Percentiles rank a stretch among this genome's conserved stretches.
phyloP scores from a whole-genome alignment of 805 yeast species.

The Ogataea methanolica region DNA sequence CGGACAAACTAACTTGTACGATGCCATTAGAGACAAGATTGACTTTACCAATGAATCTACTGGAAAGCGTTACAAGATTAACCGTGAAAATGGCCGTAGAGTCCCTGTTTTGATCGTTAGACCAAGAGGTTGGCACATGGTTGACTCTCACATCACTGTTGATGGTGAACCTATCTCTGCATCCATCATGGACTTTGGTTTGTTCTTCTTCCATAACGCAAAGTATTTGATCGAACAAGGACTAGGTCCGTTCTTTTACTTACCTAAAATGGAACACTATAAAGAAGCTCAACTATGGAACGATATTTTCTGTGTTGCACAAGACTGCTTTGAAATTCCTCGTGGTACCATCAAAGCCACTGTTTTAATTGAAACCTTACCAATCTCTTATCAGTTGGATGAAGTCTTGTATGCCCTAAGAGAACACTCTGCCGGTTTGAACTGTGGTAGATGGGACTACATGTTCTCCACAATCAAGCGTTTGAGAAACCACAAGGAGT shows the following conservation, averaged over 20 bases:
- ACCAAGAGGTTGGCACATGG: conserved; percentile 89
- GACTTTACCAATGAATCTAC: conserved; percentile 37
- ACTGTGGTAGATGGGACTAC: conserved; percentile 90
- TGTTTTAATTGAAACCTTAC: conserved; percentile 76
- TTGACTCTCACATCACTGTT: conserved; percentile 63
- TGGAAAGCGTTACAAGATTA: conserved; percentile 36
- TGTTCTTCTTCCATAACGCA: conserved; percentile 75
- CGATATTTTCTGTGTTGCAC: conserved; percentile 71
- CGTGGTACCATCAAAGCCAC: conserved; percentile 81
- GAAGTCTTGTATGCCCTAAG: conserved; percentile 75
- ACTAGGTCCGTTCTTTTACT: conserved; percentile 74
- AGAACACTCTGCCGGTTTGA: conserved; percentile 74
- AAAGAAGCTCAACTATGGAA: conserved; percentile 82
- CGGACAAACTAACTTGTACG: conserved; percentile 77
- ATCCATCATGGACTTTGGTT: conserved; percentile 73
- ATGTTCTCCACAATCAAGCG: conserved; percentile 77
- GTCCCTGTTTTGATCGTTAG: conserved; percentile 77
- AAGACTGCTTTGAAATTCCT: conserved; percentile 61
- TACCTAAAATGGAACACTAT: conserved; percentile 86
- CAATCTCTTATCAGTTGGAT: conserved; percentile 84
- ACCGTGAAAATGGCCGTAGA: conserved; percentile 43
- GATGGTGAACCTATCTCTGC: conserved; percentile 78
- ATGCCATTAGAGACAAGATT: conserved; percentile 67
- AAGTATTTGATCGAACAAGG: conserved; percentile 56
- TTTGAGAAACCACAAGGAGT: conserved; percentile 61